These are phyloP conservation scores for Megacollybia marginata DNA, from an alignment of 768 basidiomycete genomes.

Conservation along the genomic window DNA sequence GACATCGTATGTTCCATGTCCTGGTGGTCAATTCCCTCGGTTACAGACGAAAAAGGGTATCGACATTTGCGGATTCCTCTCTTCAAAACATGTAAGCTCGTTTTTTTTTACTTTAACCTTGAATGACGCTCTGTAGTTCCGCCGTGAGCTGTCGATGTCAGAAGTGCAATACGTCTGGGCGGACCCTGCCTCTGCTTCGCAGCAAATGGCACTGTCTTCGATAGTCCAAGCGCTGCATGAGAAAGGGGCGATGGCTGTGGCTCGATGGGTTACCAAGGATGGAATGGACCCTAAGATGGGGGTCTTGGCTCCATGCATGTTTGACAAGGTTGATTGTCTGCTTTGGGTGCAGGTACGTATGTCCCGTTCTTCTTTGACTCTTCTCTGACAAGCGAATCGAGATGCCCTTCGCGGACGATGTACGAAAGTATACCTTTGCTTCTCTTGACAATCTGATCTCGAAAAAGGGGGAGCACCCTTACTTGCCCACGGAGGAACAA, in stretches of 20 bases:
- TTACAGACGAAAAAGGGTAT: slow-evolving; percentile 78
- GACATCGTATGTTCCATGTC: slow-evolving; percentile 78
- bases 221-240: slow-evolving; percentile 76
- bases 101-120: background rate
- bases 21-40: slow-evolving; percentile 74
- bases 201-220: slow-evolving; percentile 83
- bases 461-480: slow-evolving; percentile 79
- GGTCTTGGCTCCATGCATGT: slow-evolving; percentile 54
- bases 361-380: background rate
- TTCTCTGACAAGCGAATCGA: slow-evolving; percentile 20
- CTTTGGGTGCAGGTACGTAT: slow-evolving; percentile 74
- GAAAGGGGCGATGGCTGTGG: slow-evolving; percentile 66
- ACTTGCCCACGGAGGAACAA: slow-evolving; percentile 74
- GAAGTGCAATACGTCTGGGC: slow-evolving; percentile 86
- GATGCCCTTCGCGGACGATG: slow-evolving; percentile 96
- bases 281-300: slow-evolving; percentile 82
- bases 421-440: slow-evolving; percentile 81
- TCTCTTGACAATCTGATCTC: slow-evolving; percentile 68
- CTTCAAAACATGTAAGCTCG: slow-evolving; percentile 46
- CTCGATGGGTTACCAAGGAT: slow-evolving; percentile 73
- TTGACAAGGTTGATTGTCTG: slow-evolving; percentile 69
- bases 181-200: slow-evolving; percentile 51
- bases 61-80: slow-evolving; percentile 83
- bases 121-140: slow-evolving; percentile 44
- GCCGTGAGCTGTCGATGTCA: slow-evolving; percentile 74